These are phyloP conservation scores for Fraxinus baroniana DNA, from an alignment of 305 asterid genomes.

Conservation along the genomic window DNA sequence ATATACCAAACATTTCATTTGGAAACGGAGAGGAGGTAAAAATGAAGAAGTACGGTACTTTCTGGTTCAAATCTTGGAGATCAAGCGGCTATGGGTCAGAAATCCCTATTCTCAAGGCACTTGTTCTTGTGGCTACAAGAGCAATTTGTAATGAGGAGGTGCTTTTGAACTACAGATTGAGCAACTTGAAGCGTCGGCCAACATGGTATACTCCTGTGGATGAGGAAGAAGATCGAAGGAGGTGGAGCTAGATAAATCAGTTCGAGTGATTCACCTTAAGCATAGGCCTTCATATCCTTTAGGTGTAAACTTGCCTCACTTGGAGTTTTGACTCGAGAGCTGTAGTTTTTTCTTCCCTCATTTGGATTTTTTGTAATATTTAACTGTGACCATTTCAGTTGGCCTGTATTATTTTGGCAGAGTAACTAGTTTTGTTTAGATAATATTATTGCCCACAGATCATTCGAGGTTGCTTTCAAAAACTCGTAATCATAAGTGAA, in stretches of 20 bases:
- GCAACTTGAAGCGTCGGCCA: constrained; percentile 73
- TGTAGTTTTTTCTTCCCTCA: background rate
- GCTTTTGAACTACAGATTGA: constrained; percentile 77
- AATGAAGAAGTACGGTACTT: constrained; percentile 67
- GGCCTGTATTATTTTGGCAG: background rate
- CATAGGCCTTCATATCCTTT: constrained; percentile 5
- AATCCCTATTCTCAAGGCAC: constrained; percentile 55
- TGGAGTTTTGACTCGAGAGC: background rate
- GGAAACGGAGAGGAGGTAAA: constrained; percentile 56
- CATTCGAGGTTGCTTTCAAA: background rate
- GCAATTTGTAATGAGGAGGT: constrained; percentile 69
- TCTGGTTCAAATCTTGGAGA: constrained; percentile 86
- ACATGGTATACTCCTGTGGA: constrained; percentile 84
- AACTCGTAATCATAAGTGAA: background rate
- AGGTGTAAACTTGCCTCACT: background rate
- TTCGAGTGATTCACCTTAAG: background rate
- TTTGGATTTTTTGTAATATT: background rate
- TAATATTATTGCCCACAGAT: background rate
- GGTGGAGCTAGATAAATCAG: constrained; percentile 51
- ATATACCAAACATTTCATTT: constrained; percentile 72
- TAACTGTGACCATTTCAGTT: background rate
- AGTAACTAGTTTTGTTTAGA: background rate
- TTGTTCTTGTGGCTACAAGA: constrained; percentile 71
- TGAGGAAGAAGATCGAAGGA: constrained; percentile 81
- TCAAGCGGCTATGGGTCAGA: constrained; percentile 32